These are phyloP conservation scores for Daldinia decipiens DNA, from an alignment of 495 filamentous ascomycete species.

Conservation along the genomic window DNA sequence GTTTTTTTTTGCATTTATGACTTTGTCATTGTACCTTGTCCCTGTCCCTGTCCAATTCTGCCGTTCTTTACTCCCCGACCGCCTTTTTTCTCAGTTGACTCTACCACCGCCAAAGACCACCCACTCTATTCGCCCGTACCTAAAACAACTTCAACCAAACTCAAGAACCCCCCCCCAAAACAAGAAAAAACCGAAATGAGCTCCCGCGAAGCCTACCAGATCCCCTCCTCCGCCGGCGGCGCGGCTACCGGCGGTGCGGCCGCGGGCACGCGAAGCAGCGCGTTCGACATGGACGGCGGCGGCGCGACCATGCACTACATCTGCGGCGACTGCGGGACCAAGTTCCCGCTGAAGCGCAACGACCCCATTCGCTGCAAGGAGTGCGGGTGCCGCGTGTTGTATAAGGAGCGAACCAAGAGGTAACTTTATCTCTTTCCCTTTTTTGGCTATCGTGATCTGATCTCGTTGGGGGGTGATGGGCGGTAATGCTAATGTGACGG, in stretches of 20 bases:
- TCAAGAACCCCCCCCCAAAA: no score
- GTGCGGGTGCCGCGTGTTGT: conserved; percentile 94
- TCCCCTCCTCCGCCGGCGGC: conserved; percentile 55
- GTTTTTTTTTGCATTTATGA: neutral
- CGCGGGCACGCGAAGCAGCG: conserved; percentile 39
- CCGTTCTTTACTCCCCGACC: conserved; percentile 33
- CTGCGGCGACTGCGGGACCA: conserved; percentile 91
- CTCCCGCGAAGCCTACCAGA: conserved; percentile 70
- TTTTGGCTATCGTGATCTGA: neutral
- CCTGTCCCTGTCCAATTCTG: conserved; percentile 37
- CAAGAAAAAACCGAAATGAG: conserved; percentile 52
- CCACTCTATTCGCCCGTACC: no score
- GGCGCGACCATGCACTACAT: conserved; percentile 76
- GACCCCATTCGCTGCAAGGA: conserved; percentile 95
- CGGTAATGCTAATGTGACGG: conserved; percentile 21
- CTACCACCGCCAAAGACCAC: no score
- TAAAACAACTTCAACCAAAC: no score
- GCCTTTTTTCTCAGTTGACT: no score
- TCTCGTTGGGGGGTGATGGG: neutral
- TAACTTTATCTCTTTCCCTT: conserved; percentile 20
- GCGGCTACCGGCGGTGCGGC: conserved; percentile 34
- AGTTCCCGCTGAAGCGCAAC: conserved; percentile 81
- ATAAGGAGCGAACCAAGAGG: conserved; percentile 98
- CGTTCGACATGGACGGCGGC: conserved; percentile 46
- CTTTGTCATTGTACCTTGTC: neutral